phyloP scores from a whole-genome alignment of 2,329 filamentous ascomycete species.

The Alternaria consortialis region DNA sequence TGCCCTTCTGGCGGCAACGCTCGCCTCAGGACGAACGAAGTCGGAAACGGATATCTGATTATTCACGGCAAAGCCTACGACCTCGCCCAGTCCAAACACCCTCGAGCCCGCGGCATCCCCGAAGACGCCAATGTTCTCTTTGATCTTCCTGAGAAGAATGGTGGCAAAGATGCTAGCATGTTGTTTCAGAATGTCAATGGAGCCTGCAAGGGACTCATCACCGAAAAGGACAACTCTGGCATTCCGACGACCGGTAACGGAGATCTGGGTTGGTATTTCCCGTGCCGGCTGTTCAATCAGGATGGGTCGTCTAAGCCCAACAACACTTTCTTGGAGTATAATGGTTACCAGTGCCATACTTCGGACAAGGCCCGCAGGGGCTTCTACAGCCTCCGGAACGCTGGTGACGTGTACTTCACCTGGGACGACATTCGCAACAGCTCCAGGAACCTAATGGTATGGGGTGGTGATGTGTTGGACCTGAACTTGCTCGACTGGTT shows the following conservation, averaged over 20 bases:
- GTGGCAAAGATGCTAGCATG: constrained; percentile 94
- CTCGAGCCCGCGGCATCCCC: constrained; percentile 80
- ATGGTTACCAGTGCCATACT: constrained; percentile 91
- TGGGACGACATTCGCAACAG: constrained; percentile 94
- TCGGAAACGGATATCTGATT: constrained; percentile 87
- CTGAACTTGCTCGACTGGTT: constrained; percentile 90
- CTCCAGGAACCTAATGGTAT: constrained; percentile 90
- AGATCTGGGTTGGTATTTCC: constrained; percentile 96
- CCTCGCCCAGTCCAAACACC: constrained; percentile 78
- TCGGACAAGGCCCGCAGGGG: constrained; percentile 70
- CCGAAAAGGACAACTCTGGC: constrained; percentile 71
- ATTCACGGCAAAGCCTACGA: constrained; percentile 94
- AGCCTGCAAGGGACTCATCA: constrained; percentile 92
- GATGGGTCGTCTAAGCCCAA: constrained; percentile 87
- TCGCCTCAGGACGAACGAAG: constrained; percentile 83
- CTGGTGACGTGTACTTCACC: constrained; percentile 92
- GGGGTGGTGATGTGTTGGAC: constrained; percentile 92
- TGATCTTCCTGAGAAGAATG: constrained; percentile 81
- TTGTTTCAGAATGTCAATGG: constrained; percentile 99
- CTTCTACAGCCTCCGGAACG: constrained; percentile 76
- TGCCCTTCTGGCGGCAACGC: constrained; percentile 73
- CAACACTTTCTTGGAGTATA: constrained; percentile 75
- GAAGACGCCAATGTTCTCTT: constrained; percentile 81
- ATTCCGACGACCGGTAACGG: constrained; percentile 75
- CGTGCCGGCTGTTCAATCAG: constrained; percentile 89